Evolutionary conservation across 345 rosid genomes (phyloP), one percentile per base, ranked within the genome.

Genomic region (Linum lewisii): DNA sequence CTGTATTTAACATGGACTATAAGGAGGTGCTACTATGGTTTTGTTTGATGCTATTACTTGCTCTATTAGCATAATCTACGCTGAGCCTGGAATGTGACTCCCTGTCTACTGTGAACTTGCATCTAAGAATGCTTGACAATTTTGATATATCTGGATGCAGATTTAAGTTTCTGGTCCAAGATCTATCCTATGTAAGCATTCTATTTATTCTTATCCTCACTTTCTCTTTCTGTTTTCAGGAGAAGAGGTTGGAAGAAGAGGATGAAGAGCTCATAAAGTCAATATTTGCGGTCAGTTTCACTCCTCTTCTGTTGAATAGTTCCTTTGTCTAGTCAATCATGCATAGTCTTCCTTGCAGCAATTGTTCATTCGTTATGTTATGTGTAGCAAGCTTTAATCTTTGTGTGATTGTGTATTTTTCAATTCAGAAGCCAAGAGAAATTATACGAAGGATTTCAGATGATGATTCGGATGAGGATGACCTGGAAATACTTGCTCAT

Each of bases 191-290:
- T 11, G 4, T 20, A 20, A 19, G 24, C 25, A 15, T 52, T 6
- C 25, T 8, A 21, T n/a, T 29, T 1, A 21, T 52, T 19, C n/a
- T 13, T 19, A 11, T 7, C 3, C 19, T 18, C 54, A 11, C 20
- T 3, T 20, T 21, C 25, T 19, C 25, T 19, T n/a, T 52, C 7
- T 20, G 56, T 19, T 21, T 9, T 20, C 56, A 52, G 56, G 56
- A 52, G 56, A 20, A 52, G 25, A 52, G 25, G 25, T 20, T 52
- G 25, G 56, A 52, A 15, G 56, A 52, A 20, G 56, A 52, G 20
- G 56, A 52, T 19, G 56, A 52, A 52, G 24, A 8, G 3, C 56
- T 52, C 25, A 52, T 52, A 52, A 52, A 21, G 24, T 3, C 56
- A 9, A 18, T 52, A 52, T 52, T 52, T 15, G 6, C 20, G 5